Evolutionary conservation across 1,284 basidiomycete genomes (phyloP).

Genomic region (Cutaneotrichosporon cyanovorans): DNA sequence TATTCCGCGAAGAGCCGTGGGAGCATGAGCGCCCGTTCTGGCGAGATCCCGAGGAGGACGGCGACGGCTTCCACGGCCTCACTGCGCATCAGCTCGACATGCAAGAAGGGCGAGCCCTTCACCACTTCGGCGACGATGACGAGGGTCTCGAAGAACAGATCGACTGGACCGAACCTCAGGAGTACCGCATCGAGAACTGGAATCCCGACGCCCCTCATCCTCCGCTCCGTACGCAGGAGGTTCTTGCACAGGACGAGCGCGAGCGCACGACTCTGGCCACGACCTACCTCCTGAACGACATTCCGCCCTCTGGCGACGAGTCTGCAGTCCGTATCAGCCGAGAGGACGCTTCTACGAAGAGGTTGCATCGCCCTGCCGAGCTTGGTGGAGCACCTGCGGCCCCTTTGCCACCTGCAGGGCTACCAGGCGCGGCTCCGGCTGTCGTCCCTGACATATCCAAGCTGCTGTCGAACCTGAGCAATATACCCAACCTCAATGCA

Average conservation of each 20-base stretch:
- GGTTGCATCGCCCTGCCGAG: no score
- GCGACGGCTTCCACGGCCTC: constrained; percentile 23
- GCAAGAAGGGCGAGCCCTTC: constrained; percentile 31
- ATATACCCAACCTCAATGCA: no score
- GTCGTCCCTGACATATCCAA: no score
- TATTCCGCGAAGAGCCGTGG: constrained; percentile 26
- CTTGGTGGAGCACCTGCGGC: no score
- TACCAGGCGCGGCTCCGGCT: no score
- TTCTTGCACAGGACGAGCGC: constrained; percentile 23
- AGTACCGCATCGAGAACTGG: constrained; percentile 2
- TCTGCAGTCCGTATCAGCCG: constrained; percentile 11
- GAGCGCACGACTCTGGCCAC: constrained; percentile 28
- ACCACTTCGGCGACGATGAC: constrained; percentile 12
- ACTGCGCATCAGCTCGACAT: constrained; percentile 24
- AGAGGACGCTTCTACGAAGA: no score
- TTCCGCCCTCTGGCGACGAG: constrained; percentile 20
- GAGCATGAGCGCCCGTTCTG: constrained; percentile 30
- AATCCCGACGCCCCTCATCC: not conserved
- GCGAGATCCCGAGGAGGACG: constrained; percentile 10
- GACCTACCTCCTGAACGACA: constrained; percentile 14
- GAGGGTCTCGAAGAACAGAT: constrained; percentile 17
- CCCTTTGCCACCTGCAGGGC: no score
- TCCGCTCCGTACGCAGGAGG: constrained; percentile 18
- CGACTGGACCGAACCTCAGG: constrained; percentile 31
- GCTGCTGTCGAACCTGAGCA: no score